A percentile compares a stretch with the other conserved stretches of the same genome.
Evolutionary conservation across 768 basidiomycete genomes (phyloP).

Genomic region (Leccinum subgranulosum): DNA sequence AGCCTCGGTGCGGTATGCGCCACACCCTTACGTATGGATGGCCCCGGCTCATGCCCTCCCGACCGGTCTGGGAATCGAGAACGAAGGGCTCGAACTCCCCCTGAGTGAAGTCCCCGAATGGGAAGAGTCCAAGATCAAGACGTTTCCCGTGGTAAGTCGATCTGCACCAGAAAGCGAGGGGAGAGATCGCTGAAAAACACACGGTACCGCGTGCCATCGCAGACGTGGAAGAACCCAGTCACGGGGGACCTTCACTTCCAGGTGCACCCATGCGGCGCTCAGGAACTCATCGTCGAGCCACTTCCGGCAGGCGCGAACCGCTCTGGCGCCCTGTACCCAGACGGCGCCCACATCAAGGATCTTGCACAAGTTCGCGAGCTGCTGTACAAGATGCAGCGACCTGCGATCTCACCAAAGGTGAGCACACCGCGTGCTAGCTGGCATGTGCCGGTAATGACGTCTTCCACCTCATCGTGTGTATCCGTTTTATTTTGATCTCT

Average conservation of each 20-base stretch:
- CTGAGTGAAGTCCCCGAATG: conserved; percentile 73
- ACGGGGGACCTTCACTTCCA: conserved; percentile 83
- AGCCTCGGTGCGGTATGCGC: conserved; percentile 70
- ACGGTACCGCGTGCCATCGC: not conserved
- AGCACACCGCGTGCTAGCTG: not conserved
- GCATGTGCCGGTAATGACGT: not conserved
- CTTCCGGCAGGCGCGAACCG: conserved; percentile 58
- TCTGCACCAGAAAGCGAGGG: not conserved
- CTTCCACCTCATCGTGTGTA: not conserved
- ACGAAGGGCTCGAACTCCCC: conserved; percentile 69
- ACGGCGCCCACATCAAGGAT: conserved; percentile 75
- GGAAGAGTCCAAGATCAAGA: conserved; percentile 74
- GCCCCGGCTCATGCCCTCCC: conserved; percentile 66
- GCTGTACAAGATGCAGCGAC: conserved; percentile 84
- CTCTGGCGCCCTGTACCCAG: conserved; percentile 73
- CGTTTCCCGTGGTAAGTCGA: conserved; percentile 55
- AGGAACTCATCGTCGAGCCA: conserved; percentile 68
- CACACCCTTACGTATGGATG: conserved; percentile 94
- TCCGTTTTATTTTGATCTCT: not conserved
- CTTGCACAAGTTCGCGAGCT: conserved; percentile 68
- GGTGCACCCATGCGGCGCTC: conserved; percentile 79
- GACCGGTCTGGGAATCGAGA: conserved; percentile 81
- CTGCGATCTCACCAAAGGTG: conserved; percentile 79
- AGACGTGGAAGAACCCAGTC: conserved; percentile 92
- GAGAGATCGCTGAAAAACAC: not conserved